Evolutionary conservation across 2,329 filamentous ascomycete genomes (phyloP).

Genomic region (Arthrobotrys megalospora): DNA sequence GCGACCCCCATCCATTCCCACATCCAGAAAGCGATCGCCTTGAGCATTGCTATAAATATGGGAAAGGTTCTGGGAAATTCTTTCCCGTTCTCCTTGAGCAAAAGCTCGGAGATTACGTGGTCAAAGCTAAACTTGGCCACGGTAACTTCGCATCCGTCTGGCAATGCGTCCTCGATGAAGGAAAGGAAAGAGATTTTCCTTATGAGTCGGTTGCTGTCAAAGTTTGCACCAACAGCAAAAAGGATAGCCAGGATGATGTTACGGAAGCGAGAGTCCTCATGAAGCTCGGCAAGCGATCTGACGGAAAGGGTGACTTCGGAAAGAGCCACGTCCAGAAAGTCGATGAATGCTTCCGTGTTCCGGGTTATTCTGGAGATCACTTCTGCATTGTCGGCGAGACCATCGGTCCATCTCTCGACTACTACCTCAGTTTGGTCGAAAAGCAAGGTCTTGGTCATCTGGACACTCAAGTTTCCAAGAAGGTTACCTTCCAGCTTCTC

Average conservation of each 20-base stretch:
- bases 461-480: slow-evolving; percentile 49
- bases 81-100: slow-evolving; percentile 51
- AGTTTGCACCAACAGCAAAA: slow-evolving; percentile 59
- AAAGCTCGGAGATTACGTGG: slow-evolving; percentile 47
- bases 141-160: slow-evolving; percentile 58
- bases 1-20: slow-evolving; percentile 55
- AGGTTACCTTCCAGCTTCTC: slow-evolving; percentile 51
- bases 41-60: slow-evolving; percentile 60
- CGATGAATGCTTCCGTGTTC: slow-evolving; percentile 48
- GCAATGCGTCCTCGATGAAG: slow-evolving; percentile 44
- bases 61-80: slow-evolving; percentile 55
- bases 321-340: slow-evolving; percentile 49
- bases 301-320: slow-evolving; percentile 51
- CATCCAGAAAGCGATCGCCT: slow-evolving; percentile 55
- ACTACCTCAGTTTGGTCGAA: slow-evolving; percentile 50
- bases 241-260: slow-evolving; percentile 54
- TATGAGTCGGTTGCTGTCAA: slow-evolving; percentile 57
- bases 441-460: slow-evolving; percentile 52
- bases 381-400: slow-evolving; percentile 55
- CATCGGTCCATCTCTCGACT: slow-evolving; percentile 54
- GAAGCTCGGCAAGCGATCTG: slow-evolving; percentile 42
- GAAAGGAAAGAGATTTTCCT: slow-evolving; percentile 25
- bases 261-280: slow-evolving; percentile 44
- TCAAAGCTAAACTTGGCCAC: slow-evolving; percentile 58
- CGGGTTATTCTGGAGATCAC: slow-evolving; percentile 53